Base-by-base conservation (phyloP, 495 filamentous ascomycete genomes). In the Xylaria scruposa region DNA sequence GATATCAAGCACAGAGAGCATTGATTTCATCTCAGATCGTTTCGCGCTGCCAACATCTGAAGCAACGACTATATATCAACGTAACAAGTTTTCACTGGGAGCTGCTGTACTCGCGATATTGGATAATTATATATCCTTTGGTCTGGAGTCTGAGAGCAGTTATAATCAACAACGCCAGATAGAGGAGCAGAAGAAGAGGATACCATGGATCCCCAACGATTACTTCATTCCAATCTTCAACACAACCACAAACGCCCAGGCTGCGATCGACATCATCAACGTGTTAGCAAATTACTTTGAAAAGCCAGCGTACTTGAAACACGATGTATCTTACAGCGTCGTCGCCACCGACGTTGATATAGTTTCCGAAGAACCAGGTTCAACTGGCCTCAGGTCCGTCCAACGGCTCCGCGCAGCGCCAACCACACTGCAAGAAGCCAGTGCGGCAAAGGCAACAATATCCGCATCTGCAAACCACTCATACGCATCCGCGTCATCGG, bases 401-500 rank as follows among this genome's bases (percentile, higher is more conserved):
- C 33, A 24, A 51, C 54, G 54, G 15, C 36, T 21, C 29, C 68
- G 61, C 19, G n/a, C 70, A 44, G 31, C 64, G 24, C 60, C 68
- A 21, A 10, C 68, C 46, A 7, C n/a, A 21, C 56, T 75, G 12
- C 60, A 73, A 59, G 47, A 67, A 68, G 40, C 66, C 46, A 31
- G 64, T 60, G 46, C 71, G 64, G 12, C 54, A 61, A 63, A 58
- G 13, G 58, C 72, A 13, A 51, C 59, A 4, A 29, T 75, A 38
- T 68, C 73, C 17, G 68, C 72, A 12, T 74, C 70, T 3, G 67
- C 61, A 38, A 67, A 68, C 24, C 72, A 75, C 26, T 77, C 76
- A 4, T 71, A 69, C 21, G 69, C 76, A 8, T 79, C 82, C 0
- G 77, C 78, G 12, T 67, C 81, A 1, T 70, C 72, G 0, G 80